A percentile compares a stretch with the other conserved stretches of the same genome.
phyloP scores from a whole-genome alignment of 192 early-diverging fungal species.

The Obelidium mucronatum region DNA sequence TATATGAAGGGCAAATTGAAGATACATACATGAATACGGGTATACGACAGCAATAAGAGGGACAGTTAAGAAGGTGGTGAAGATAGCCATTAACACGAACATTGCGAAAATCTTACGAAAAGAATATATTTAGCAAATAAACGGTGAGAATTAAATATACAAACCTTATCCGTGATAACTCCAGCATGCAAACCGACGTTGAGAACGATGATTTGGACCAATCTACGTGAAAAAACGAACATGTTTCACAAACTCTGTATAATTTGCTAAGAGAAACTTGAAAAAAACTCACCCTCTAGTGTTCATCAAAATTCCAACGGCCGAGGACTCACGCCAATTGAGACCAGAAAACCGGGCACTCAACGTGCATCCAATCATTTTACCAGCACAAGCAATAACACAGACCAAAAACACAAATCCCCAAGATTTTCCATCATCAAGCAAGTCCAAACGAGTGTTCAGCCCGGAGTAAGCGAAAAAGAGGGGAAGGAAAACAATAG shows the following conservation, averaged over 20 bases:
- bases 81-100: slow-evolving; percentile 80
- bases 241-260: background rate
- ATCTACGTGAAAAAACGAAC: slow-evolving; percentile 55
- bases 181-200: slow-evolving; percentile 87
- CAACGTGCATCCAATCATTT: slow-evolving; percentile 77
- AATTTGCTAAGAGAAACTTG: background rate
- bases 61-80: slow-evolving; percentile 89
- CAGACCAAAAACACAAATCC: slow-evolving; percentile 77
- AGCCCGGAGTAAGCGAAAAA: slow-evolving; percentile 95
- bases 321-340: slow-evolving; percentile 80
- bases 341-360: slow-evolving; percentile 58
- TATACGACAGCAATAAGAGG: slow-evolving; percentile 80
- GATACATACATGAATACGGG: slow-evolving; percentile 38
- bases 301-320: slow-evolving; percentile 93
- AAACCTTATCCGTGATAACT: slow-evolving; percentile 65
- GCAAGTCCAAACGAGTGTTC: slow-evolving; percentile 78
- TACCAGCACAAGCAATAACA: slow-evolving; percentile 81
- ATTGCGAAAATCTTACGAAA: slow-evolving; percentile 62
- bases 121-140: background rate
- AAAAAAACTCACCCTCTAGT: slow-evolving; percentile 73
- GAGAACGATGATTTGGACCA: slow-evolving; percentile 94
- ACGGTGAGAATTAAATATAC: background rate
- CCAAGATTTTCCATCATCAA: slow-evolving; percentile 79
- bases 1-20: background rate
- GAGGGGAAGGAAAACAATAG: slow-evolving; percentile 82